These are phyloP conservation scores for Podospora fimiseda DNA, from an alignment of 495 filamentous ascomycete genomes.

Conservation along the genomic window DNA sequence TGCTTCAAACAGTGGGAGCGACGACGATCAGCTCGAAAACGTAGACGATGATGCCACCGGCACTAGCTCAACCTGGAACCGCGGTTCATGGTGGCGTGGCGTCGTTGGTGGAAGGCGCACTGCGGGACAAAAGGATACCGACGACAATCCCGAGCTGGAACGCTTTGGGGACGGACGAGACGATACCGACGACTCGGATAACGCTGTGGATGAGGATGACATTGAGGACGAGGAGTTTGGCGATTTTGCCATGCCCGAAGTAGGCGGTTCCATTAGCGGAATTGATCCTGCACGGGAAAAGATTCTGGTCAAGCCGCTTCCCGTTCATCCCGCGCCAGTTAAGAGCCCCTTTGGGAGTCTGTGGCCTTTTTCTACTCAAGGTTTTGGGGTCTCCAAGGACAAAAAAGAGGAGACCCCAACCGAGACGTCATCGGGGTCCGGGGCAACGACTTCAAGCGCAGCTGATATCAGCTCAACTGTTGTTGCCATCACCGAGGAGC, in stretches of 20 bases:
- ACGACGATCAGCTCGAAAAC: slow-evolving; percentile 31
- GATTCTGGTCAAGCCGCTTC: slow-evolving; percentile 39
- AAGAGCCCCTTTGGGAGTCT: slow-evolving; percentile 38
- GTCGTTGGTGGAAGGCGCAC: slow-evolving; percentile 23
- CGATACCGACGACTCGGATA: slow-evolving; percentile 32
- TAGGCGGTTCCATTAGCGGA: slow-evolving; percentile 26
- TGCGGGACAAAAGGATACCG: slow-evolving; percentile 4
- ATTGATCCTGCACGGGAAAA: slow-evolving; percentile 30
- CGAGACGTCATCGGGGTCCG: slow-evolving; percentile 11
- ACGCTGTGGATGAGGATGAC: slow-evolving; percentile 32
- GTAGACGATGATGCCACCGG: slow-evolving; percentile 13
- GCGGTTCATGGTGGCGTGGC: slow-evolving; percentile 42
- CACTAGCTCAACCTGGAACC: slow-evolving; percentile 25
- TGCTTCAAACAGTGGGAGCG: slow-evolving; percentile 24
- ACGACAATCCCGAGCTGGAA: slow-evolving; percentile 21
- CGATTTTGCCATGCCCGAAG: slow-evolving; percentile 49
- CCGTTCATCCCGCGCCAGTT: slow-evolving; percentile 36
- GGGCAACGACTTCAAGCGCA: not conserved
- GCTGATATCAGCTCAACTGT: not conserved
- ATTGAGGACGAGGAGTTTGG: slow-evolving; percentile 47
- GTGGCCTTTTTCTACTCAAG: slow-evolving; percentile 38
- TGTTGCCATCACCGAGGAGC: slow-evolving; percentile 20
- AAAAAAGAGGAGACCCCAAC: slow-evolving; percentile 26
- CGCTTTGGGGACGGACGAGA: slow-evolving; percentile 43
- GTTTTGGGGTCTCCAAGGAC: slow-evolving; percentile 25